phyloP scores from a whole-genome alignment of 225 moss, liverwort and hornwort species.

The Bryum argenteum region DNA sequence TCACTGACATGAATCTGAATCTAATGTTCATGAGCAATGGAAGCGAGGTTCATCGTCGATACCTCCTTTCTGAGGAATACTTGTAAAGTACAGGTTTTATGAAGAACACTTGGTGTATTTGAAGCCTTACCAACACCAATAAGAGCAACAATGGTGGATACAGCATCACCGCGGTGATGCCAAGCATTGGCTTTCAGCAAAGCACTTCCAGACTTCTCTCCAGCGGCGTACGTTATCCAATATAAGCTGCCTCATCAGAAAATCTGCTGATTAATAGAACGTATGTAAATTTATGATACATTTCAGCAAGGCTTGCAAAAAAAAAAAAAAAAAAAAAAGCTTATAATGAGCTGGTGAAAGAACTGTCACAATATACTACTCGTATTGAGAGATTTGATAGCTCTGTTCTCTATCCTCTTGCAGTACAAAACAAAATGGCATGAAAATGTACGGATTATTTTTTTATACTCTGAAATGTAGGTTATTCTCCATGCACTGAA shows the following conservation, averaged over 20 bases:
- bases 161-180: slow-evolving; percentile 76
- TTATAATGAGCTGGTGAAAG: neutral
- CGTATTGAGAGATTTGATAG: too few relatives aligned
- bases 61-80: too few relatives aligned
- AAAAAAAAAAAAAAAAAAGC: neutral
- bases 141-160: slow-evolving; percentile 78
- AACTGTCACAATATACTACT: too few relatives aligned
- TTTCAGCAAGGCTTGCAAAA: neutral
- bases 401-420: neutral
- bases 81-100: too few relatives aligned
- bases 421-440: neutral
- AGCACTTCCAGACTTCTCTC: slow-evolving; percentile 68
- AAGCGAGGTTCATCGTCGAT: too few relatives aligned
- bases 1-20: too few relatives aligned
- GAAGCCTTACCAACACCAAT: slow-evolving; percentile 58
- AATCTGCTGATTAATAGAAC: neutral
- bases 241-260: slow-evolving; percentile 44
- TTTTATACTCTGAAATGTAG: neutral
- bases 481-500: neutral
- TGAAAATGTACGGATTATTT: too few relatives aligned
- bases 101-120: neutral
- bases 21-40: too few relatives aligned
- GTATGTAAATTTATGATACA: neutral
- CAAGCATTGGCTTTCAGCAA: slow-evolving; percentile 76
- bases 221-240: slow-evolving; percentile 50